A percentile compares a stretch with the other conserved stretches of the same genome.
phyloP scores from a whole-genome alignment of 2,329 filamentous ascomycete species.

The Teratosphaeria zuluensis region DNA sequence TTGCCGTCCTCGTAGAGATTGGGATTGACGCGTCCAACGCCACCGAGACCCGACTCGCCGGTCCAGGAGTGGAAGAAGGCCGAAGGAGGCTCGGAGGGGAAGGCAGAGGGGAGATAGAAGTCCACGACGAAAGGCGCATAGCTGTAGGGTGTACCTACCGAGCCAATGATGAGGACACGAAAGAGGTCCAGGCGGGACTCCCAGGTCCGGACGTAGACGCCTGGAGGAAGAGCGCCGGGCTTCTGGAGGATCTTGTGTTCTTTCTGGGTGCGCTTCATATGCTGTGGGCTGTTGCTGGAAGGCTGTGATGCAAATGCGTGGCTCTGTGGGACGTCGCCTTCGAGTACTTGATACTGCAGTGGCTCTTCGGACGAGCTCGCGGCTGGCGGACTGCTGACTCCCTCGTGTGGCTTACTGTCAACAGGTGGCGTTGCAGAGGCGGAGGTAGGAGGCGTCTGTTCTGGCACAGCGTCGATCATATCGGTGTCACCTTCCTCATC shows the following conservation, averaged over 20 bases:
- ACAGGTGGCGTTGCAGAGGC: conserved; percentile 12
- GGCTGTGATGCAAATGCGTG: conserved; percentile 31
- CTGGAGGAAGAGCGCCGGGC: conserved; percentile 39
- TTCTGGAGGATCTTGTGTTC: conserved; percentile 49
- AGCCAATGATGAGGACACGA: conserved; percentile 49
- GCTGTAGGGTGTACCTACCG: conserved; percentile 51
- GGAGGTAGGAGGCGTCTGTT: conserved; percentile 14
- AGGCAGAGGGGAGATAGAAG: conserved; percentile 41
- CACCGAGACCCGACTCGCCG: conserved; percentile 21
- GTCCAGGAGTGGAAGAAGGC: conserved; percentile 51
- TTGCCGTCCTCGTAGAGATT: conserved; percentile 55
- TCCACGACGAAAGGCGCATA: conserved; percentile 53
- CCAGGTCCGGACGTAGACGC: conserved; percentile 51
- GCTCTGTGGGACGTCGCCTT: conserved; percentile 32
- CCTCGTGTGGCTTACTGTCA: not conserved
- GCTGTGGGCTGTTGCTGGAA: conserved; percentile 17
- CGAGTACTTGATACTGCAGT: conserved; percentile 26
- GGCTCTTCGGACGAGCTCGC: conserved; percentile 4
- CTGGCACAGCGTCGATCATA: conserved; percentile 14
- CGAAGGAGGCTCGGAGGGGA: conserved; percentile 44
- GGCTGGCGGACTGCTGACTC: not conserved
- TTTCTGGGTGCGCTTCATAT: conserved; percentile 44
- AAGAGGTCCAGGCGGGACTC: conserved; percentile 50
- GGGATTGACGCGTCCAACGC: conserved; percentile 40
- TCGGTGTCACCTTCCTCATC: conserved; percentile 16